Percentiles rank a stretch among this genome's conserved stretches.
phyloP scores from a whole-genome alignment of 306 rosid species.

The Ziziphus jujuba region DNA sequence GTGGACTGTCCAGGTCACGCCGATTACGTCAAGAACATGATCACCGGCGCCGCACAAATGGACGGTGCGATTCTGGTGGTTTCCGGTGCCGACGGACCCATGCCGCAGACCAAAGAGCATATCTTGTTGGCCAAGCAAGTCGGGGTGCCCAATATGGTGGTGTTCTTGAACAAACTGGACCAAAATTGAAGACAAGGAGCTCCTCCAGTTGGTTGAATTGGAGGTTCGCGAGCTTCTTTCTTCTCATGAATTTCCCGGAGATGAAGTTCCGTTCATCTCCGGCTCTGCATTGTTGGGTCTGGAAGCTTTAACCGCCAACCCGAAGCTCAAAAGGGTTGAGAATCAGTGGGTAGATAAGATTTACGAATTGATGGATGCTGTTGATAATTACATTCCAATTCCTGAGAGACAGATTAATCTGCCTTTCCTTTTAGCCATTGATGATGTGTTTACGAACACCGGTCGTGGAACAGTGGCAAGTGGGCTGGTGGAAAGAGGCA shows the following conservation, averaged over 20 bases:
- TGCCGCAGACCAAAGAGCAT: conserved; percentile 67
- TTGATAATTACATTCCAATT: conserved; percentile 32
- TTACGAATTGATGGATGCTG: conserved; percentile 31
- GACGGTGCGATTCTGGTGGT: conserved; percentile 80
- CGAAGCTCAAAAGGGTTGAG: conserved; percentile 31
- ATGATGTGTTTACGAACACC: conserved; percentile 36
- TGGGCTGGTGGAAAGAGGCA: conserved; percentile 36
- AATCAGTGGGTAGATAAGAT: conserved; percentile 36
- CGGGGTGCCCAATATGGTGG: conserved; percentile 60
- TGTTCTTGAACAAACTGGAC: conserved; percentile 36
- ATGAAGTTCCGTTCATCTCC: conserved; percentile 32
- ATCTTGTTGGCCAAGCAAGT: conserved; percentile 45
- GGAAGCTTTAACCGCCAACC: conserved; percentile 35
- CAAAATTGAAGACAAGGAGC: conserved; percentile 39
- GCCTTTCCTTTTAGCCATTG: conserved; percentile 31
- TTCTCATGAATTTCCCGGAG: conserved; percentile 33
- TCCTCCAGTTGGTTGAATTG: conserved; percentile 33
- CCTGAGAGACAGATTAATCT: conserved; percentile 32
- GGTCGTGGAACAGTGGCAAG: conserved; percentile 39
- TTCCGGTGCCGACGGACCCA: conserved; percentile 82
- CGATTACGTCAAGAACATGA: conserved; percentile 78
- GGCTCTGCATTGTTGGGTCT: conserved; percentile 39
- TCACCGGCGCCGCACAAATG: conserved; percentile 85
- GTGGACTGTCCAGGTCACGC: conserved; percentile 89
- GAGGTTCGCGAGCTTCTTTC: conserved; percentile 34